These are phyloP conservation scores for Carex arenaria DNA, from an alignment of 202 grass and related monocot species.

Conservation along the genomic window DNA sequence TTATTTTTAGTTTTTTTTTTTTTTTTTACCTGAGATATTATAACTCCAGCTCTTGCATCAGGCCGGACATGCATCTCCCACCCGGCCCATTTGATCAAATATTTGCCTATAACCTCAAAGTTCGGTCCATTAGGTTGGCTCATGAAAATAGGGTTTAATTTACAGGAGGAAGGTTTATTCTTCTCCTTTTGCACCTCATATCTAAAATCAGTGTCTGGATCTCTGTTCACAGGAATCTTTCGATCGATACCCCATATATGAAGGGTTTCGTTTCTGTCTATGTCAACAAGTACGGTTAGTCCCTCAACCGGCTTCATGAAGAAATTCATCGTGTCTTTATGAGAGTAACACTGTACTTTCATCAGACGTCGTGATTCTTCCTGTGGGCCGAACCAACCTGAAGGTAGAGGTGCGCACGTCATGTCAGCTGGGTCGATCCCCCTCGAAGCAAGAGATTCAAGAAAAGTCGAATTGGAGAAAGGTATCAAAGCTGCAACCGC, in stretches of 20 bases:
- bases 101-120: slow-evolving; percentile 13
- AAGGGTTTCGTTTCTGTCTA: slow-evolving; percentile 29
- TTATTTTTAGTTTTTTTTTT: not conserved
- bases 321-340: slow-evolving; percentile 57
- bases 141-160: slow-evolving; percentile 28
- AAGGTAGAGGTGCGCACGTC: slow-evolving; percentile 32
- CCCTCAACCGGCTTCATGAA: slow-evolving; percentile 60
- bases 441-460: slow-evolving; percentile 21
- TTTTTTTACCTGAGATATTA: slow-evolving; percentile 46
- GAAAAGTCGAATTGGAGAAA: slow-evolving; percentile 34
- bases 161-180: not conserved
- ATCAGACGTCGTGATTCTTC: slow-evolving; percentile 19
- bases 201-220: slow-evolving; percentile 25
- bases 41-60: slow-evolving; percentile 54
- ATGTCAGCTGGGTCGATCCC: slow-evolving; percentile 43
- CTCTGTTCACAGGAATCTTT: slow-evolving; percentile 1
- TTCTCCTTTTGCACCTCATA: slow-evolving; percentile 21
- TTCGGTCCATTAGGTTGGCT: slow-evolving; percentile 11
- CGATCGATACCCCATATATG: not conserved
- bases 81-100: slow-evolving; percentile 50
- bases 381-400: slow-evolving; percentile 41
- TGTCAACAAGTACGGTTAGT: slow-evolving; percentile 46
- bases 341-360: slow-evolving; percentile 56
- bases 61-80: slow-evolving; percentile 80
- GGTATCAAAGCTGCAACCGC: slow-evolving; percentile 39